These are phyloP conservation scores for Sporothrix pseudoabietina DNA, from an alignment of 2,329 filamentous ascomycete genomes.

Conservation along the genomic window DNA sequence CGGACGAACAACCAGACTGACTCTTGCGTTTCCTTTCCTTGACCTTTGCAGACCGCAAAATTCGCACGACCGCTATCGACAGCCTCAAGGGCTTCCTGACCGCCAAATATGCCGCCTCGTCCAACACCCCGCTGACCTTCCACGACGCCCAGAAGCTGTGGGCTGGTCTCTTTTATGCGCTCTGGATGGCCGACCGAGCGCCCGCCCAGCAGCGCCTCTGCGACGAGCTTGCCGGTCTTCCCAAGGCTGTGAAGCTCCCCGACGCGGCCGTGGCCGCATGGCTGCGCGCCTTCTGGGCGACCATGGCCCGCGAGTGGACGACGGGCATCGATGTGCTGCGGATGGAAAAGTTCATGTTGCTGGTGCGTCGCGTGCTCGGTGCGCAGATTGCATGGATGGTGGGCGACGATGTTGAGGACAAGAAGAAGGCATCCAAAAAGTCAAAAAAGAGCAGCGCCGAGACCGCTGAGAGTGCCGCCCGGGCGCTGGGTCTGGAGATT, in stretches of 20 bases:
- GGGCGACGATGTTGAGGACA: constrained; percentile 34
- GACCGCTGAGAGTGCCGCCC: constrained; percentile 37
- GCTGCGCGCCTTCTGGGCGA: constrained; percentile 70
- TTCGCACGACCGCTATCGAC: constrained; percentile 73
- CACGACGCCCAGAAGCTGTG: constrained; percentile 84
- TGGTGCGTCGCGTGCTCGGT: constrained; percentile 76
- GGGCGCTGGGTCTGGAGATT: constrained; percentile 45
- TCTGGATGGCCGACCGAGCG: constrained; percentile 92
- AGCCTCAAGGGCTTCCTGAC: constrained; percentile 78
- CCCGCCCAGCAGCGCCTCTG: constrained; percentile 84
- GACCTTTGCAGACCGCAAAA: constrained; percentile 65
- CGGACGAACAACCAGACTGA: neutral
- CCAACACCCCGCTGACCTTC: constrained; percentile 57
- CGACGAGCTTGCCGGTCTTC: constrained; percentile 71
- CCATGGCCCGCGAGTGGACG: constrained; percentile 69
- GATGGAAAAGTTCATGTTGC: constrained; percentile 89
- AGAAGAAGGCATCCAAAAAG: constrained; percentile 36
- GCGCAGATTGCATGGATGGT: constrained; percentile 63
- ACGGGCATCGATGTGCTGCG: constrained; percentile 70
- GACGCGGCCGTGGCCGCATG: constrained; percentile 50
- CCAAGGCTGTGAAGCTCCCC: constrained; percentile 48
- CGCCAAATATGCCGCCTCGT: constrained; percentile 48
- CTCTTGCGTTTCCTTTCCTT: neutral
- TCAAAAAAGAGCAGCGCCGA: constrained; percentile 29
- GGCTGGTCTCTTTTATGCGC: constrained; percentile 91